Percentiles rank a stretch among this genome's conserved stretches.
Evolutionary conservation across 2,329 filamentous ascomycete genomes (phyloP).

Genomic region (Cadophora luteo-olivacea): DNA sequence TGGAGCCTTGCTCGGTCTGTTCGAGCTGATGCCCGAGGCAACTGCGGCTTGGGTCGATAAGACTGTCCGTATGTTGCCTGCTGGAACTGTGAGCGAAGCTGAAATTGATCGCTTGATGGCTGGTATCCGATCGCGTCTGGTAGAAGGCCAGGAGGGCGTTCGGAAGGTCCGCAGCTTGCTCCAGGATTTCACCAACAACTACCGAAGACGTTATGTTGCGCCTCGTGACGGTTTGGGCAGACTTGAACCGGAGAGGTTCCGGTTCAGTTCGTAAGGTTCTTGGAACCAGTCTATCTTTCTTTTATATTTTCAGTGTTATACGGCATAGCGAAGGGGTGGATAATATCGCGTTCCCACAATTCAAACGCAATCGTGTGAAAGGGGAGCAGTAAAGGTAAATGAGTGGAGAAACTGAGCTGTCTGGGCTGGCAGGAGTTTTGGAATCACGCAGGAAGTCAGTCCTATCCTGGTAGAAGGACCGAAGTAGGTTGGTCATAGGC

Average conservation of each 20-base stretch:
- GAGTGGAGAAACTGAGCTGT: slow-evolving; percentile 3
- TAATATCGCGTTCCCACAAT: slow-evolving; percentile 16
- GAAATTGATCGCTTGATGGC: slow-evolving; percentile 83
- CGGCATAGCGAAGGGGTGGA: slow-evolving; percentile 35
- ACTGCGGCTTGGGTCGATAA: slow-evolving; percentile 82
- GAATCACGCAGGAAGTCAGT: slow-evolving; percentile 4
- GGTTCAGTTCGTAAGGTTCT: slow-evolving; percentile 60
- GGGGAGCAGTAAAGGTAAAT: slow-evolving; percentile 12
- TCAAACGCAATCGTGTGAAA: slow-evolving; percentile 11
- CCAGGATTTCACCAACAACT: slow-evolving; percentile 96
- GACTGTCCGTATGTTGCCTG: slow-evolving; percentile 83
- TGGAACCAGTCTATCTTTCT: neutral
- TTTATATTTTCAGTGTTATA: slow-evolving; percentile 28
- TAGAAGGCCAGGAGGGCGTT: slow-evolving; percentile 64
- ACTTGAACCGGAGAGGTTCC: slow-evolving; percentile 86
- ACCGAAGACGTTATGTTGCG: slow-evolving; percentile 92
- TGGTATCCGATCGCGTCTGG: slow-evolving; percentile 81
- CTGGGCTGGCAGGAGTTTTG: slow-evolving; percentile 18
- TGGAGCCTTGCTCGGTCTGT: slow-evolving; percentile 87
- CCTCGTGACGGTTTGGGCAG: slow-evolving; percentile 89
- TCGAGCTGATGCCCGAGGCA: slow-evolving; percentile 83
- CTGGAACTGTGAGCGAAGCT: slow-evolving; percentile 77
- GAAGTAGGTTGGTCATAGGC: slow-evolving; percentile 1
- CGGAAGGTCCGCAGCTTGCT: slow-evolving; percentile 83
- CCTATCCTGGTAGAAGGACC: neutral